Evolutionary conservation across 306 rosid species (phyloP), one percentile per base, ranked within the genome.

Genomic region (Astragalus membranaceus): DNA sequence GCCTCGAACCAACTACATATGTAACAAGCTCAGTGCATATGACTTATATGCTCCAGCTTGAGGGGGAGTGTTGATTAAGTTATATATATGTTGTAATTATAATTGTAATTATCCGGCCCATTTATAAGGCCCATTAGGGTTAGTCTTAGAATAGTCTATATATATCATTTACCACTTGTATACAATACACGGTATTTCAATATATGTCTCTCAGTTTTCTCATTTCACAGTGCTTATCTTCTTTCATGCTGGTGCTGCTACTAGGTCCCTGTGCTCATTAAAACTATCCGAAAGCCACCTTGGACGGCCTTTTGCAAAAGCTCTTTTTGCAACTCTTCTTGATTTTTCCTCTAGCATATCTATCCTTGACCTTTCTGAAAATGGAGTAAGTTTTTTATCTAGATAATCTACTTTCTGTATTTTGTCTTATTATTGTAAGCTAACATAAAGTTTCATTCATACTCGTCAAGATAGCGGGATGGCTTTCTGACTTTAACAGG

Each of bases 311-410:
- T 88, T 85, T 61, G 97, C 90, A 32, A 81, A 75, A 74, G 58
- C 71, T 75, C 83, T 90, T 72, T 81, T 88, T 54, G 59, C 12
- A 50, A 80, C 85, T 47, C 91, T 94, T 83, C 83, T 91, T 53
- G 60, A 84, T 75, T 78, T 84, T 81, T 85, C 92, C 6, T 88
- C 96, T 69, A 26, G 78, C 84, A 80, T 88, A 80, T 84, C 90
- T 63, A 69, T 79, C 77, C 96, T 88, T 64, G 97, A 94, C 78
- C 94, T 94, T 75, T 88, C 98, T 66, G 92, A 81, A 26, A 94
- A 94, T 82, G 73, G 73, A 39, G 98, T 94, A 80, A 84, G 93
- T 74, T 74, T 50, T 54, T 75, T 73, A 49, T 70, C 71, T 73
- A 47, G 69, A n/a, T 32, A n/a, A 20, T 33, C 48, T 43, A n/a